phyloP scores from a whole-genome alignment of 202 grass and related monocot genomes.

The Elaeis oleifera region DNA sequence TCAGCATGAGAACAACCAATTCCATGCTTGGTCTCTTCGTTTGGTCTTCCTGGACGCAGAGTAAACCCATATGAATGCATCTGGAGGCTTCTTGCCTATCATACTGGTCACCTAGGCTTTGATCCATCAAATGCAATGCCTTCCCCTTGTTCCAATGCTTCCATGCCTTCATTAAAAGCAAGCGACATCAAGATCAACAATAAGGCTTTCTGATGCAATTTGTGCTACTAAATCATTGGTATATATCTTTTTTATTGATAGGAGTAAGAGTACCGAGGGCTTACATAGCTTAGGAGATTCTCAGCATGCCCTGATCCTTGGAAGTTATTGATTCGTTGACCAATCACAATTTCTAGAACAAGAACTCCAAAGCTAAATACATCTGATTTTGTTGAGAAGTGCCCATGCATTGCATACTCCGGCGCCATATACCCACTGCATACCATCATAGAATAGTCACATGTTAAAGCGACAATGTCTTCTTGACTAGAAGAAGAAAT shows the following conservation, averaged over 20 bases:
- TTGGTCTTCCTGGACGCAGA: slow-evolving; percentile 3
- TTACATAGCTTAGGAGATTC: slow-evolving; percentile 6
- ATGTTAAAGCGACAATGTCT: too few species aligned
- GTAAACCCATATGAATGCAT: slow-evolving; percentile 15
- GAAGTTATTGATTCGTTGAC: background rate
- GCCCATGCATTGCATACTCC: background rate
- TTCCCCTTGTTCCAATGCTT: background rate
- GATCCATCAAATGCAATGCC: background rate
- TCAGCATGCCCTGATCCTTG: background rate
- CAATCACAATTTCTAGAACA: slow-evolving; percentile 2
- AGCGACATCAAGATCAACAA: too few species aligned
- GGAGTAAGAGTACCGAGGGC: background rate
- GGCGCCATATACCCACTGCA: slow-evolving; percentile 10
- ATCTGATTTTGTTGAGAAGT: slow-evolving; percentile 9
- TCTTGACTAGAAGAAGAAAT: too few species aligned
- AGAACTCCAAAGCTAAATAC: slow-evolving; percentile 4
- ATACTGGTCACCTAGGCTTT: background rate
- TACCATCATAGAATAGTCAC: too few species aligned
- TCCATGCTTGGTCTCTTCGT: slow-evolving; percentile 2
- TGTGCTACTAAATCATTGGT: too few species aligned
- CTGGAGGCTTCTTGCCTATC: background rate
- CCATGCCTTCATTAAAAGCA: background rate
- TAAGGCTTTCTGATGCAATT: too few species aligned
- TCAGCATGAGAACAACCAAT: slow-evolving; percentile 2
- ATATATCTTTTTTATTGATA: too few species aligned